Evolutionary conservation across 2,329 filamentous ascomycete species (phyloP).

Genomic region (Curvularia lunata): DNA sequence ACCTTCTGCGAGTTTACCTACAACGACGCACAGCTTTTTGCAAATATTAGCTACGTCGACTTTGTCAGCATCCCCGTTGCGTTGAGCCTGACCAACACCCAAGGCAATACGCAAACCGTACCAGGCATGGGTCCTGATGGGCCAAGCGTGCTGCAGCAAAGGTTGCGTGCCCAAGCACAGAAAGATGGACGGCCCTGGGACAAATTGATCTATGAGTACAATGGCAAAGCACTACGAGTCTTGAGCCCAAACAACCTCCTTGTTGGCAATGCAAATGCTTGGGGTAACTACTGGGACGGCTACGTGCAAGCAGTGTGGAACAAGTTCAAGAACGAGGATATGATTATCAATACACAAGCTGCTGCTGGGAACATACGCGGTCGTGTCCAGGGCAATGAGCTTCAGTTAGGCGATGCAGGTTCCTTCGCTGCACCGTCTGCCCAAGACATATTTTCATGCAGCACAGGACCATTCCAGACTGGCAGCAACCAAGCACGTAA

Average conservation of each 20-base stretch:
- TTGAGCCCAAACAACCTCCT: constrained; percentile 56
- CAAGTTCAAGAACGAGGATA: constrained; percentile 52
- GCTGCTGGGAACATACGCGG: constrained; percentile 61
- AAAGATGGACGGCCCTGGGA: constrained; percentile 66
- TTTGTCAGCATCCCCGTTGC: constrained; percentile 63
- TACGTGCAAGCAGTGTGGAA: constrained; percentile 61
- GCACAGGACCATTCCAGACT: constrained; percentile 65
- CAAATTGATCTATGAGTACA: constrained; percentile 59
- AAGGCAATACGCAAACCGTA: constrained; percentile 54
- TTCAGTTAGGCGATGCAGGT: constrained; percentile 53
- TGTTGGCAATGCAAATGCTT: constrained; percentile 55
- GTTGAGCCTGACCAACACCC: constrained; percentile 54
- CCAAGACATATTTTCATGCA: constrained; percentile 71
- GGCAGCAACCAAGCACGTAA: constrained; percentile 52
- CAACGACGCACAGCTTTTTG: constrained; percentile 56
- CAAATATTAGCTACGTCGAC: constrained; percentile 74
- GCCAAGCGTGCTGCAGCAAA: constrained; percentile 61
- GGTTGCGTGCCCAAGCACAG: constrained; percentile 61
- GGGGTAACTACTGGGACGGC: constrained; percentile 58
- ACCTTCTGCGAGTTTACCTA: constrained; percentile 58
- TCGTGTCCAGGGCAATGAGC: constrained; percentile 50
- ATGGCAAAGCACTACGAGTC: constrained; percentile 48
- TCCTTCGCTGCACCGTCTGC: constrained; percentile 63
- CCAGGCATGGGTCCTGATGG: constrained; percentile 65
- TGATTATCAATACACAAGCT: constrained; percentile 71